Evolutionary conservation across 164 flowering plant species (phyloP).

Genomic region (Paratinospora sagittata): DNA sequence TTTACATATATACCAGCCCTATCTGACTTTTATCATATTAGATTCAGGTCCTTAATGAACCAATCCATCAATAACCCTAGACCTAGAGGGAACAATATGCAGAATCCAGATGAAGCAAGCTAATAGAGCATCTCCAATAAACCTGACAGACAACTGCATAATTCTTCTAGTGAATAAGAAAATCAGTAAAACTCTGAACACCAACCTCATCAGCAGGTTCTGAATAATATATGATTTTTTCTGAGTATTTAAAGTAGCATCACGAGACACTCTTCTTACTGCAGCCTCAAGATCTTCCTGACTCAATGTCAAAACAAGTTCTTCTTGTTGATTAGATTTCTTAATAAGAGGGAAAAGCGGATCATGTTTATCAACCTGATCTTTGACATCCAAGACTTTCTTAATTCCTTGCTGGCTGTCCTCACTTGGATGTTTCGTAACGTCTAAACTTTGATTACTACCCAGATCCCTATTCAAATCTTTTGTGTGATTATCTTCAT

Average conservation of each 20-base stretch:
- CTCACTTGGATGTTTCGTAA: slow-evolving; percentile 9
- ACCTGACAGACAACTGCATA: neutral
- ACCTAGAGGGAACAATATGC: neutral
- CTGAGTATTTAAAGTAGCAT: slow-evolving; percentile 49
- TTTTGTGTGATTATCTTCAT: slow-evolving; percentile 19
- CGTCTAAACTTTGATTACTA: slow-evolving; percentile 21
- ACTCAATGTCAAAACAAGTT: slow-evolving; percentile 35
- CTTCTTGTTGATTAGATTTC: slow-evolving; percentile 26
- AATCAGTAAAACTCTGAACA: neutral
- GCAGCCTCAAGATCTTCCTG: slow-evolving; percentile 65
- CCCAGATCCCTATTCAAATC: slow-evolving; percentile 17
- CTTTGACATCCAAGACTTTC: slow-evolving; percentile 11
- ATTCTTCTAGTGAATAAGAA: neutral
- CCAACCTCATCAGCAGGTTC: slow-evolving; percentile 63
- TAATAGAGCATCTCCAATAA: neutral
- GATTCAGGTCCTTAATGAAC: neutral
- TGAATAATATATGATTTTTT: slow-evolving; percentile 58
- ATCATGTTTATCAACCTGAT: slow-evolving; percentile 18
- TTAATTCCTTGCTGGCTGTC: slow-evolving; percentile 25
- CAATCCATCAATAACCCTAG: neutral
- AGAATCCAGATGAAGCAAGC: neutral
- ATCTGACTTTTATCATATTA: neutral
- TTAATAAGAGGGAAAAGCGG: slow-evolving; percentile 16
- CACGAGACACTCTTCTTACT: slow-evolving; percentile 54
- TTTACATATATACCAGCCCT: neutral